These are phyloP conservation scores for Populus tomentosa DNA, from an alignment of 441 rosid genomes.

Conservation along the genomic window DNA sequence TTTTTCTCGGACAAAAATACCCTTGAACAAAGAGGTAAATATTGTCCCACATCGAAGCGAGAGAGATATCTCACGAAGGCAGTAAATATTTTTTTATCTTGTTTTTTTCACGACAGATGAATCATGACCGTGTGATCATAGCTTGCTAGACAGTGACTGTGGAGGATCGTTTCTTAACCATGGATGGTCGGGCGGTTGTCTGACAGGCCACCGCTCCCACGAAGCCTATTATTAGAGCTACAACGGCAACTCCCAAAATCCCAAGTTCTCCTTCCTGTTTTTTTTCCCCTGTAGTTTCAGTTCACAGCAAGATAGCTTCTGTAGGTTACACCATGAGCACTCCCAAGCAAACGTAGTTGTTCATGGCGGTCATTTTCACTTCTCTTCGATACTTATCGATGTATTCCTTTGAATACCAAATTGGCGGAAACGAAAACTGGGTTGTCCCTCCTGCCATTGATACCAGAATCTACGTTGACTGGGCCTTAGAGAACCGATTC, in stretches of 20 bases:
- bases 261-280: background rate
- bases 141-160: no score
- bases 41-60: no score
- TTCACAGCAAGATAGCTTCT: background rate
- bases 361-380: constrained; percentile 11
- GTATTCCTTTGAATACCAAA: constrained; percentile 42
- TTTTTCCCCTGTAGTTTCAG: background rate
- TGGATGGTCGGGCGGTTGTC: no score
- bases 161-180: no score
- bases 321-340: background rate
- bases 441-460: constrained; percentile 43
- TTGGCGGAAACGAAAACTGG: constrained; percentile 47
- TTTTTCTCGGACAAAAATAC: no score
- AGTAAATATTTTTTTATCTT: no score
- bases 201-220: constrained; percentile 12
- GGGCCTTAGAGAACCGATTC: constrained; percentile 84
- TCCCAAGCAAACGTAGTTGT: constrained; percentile 4
- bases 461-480: constrained; percentile 47
- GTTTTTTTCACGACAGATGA: no score
- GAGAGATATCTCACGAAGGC: no score
- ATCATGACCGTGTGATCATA: no score
- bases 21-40: no score
- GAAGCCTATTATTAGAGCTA: constrained; percentile 24
- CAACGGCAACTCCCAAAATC: background rate
- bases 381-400: constrained; percentile 20